A percentile compares a stretch with the other conserved stretches of the same genome.
phyloP scores from a whole-genome alignment of 2,329 filamentous ascomycete genomes.

The Dactylonectria estremocensis region DNA sequence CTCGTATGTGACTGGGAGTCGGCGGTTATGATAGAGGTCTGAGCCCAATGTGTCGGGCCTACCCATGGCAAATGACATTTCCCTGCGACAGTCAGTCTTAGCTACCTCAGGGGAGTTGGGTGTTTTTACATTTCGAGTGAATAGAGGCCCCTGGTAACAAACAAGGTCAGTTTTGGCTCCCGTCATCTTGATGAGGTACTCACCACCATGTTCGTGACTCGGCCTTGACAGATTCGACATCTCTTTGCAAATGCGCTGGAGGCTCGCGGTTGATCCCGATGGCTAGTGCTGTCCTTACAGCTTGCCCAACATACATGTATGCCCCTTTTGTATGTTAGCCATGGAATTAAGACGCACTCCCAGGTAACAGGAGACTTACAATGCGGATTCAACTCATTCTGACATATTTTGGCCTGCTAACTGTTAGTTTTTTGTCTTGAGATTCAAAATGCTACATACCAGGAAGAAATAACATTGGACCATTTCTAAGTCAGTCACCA shows the following conservation, averaged over 20 bases:
- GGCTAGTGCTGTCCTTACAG: slow-evolving; percentile 62
- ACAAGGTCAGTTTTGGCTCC: not conserved
- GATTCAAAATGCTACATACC: slow-evolving; percentile 43
- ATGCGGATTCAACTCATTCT: slow-evolving; percentile 65
- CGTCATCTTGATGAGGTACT: slow-evolving; percentile 26
- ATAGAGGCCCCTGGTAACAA: slow-evolving; percentile 55
- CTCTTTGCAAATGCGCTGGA: slow-evolving; percentile 46
- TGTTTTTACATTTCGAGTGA: slow-evolving; percentile 59
- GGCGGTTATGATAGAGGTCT: slow-evolving; percentile 64
- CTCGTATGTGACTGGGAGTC: slow-evolving; percentile 41
- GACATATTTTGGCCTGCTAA: slow-evolving; percentile 62
- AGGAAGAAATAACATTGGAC: slow-evolving; percentile 64
- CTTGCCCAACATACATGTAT: slow-evolving; percentile 65
- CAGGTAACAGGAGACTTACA: slow-evolving; percentile 47
- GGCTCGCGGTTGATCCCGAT: slow-evolving; percentile 64
- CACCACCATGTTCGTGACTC: slow-evolving; percentile 64
- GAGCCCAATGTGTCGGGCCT: slow-evolving; percentile 64
- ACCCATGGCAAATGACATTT: slow-evolving; percentile 64
- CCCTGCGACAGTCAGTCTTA: slow-evolving; percentile 46
- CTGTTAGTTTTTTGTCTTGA: not conserved
- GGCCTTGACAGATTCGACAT: slow-evolving; percentile 51
- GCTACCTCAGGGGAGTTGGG: not conserved
- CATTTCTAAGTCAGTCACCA: slow-evolving; percentile 63
- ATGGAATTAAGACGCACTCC: too few relatives aligned
- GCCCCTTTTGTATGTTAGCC: slow-evolving; percentile 48